Percentiles rank a stretch among this genome's conserved stretches.
These are phyloP conservation scores for Ophiostoma novo-ulmi DNA, from an alignment of 2,329 filamentous ascomycete genomes.

Conservation along the genomic window DNA sequence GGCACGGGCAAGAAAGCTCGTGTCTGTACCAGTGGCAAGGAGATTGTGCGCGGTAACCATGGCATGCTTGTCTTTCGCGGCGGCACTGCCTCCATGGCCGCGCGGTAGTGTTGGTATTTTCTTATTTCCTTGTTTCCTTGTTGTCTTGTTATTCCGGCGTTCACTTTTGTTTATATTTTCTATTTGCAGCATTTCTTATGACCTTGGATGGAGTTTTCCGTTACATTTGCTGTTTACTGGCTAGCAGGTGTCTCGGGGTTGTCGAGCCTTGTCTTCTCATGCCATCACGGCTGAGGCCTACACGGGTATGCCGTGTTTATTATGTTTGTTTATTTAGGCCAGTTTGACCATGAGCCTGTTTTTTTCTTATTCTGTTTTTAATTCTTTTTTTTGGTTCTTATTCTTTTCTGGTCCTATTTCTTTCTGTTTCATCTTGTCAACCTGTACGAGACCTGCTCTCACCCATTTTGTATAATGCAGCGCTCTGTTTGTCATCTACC, in stretches of 20 bases:
- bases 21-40: conserved; percentile 26
- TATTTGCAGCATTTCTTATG: background rate
- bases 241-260: background rate
- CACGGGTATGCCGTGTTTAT: too few relatives aligned
- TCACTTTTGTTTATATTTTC: background rate
- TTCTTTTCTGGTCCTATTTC: too few relatives aligned
- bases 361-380: too few relatives aligned
- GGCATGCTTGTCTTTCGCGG: conserved; percentile 48
- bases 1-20: conserved; percentile 36
- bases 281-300: too few relatives aligned
- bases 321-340: too few relatives aligned
- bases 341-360: too few relatives aligned
- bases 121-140: background rate
- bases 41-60: conserved; percentile 46
- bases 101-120: background rate
- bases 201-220: background rate
- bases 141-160: background rate
- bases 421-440: too few relatives aligned
- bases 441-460: too few relatives aligned
- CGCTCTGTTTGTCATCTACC: too few relatives aligned
- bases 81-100: conserved; percentile 37
- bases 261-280: too few relatives aligned
- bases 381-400: too few relatives aligned
- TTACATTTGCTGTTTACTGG: background rate
- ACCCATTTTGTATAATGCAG: too few relatives aligned